Evolutionary conservation across 805 yeast species (phyloP).

Genomic region (Ogataea corticis): DNA sequence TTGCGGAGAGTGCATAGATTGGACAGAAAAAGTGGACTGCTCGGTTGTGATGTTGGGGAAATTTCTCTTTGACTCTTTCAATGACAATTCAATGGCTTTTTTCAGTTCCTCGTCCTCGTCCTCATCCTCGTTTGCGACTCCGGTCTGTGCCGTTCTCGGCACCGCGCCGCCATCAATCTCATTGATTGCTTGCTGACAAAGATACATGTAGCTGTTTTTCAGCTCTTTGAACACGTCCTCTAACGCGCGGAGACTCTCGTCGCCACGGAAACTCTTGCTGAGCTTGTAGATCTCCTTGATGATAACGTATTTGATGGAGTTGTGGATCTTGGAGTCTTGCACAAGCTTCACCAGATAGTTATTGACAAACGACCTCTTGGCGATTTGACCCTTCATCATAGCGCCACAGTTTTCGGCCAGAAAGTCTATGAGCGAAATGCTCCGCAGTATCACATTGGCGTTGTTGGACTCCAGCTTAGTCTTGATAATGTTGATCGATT

Average conservation of each 20-base stretch:
- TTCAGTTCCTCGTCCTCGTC: slow-evolving; percentile 79
- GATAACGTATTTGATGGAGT: slow-evolving; percentile 62
- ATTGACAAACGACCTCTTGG: slow-evolving; percentile 54
- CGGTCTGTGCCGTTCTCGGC: not conserved
- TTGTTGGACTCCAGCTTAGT: slow-evolving; percentile 51
- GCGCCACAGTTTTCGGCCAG: slow-evolving; percentile 80
- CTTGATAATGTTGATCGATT: slow-evolving; percentile 46
- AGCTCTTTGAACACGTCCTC: slow-evolving; percentile 57
- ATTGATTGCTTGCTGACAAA: slow-evolving; percentile 32
- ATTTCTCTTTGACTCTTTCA: slow-evolving; percentile 54
- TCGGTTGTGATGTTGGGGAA: slow-evolving; percentile 9
- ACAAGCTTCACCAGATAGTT: slow-evolving; percentile 47
- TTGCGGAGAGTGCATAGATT: too few species aligned
- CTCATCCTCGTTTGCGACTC: slow-evolving; percentile 6
- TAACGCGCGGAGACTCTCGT: slow-evolving; percentile 76
- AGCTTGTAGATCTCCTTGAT: slow-evolving; percentile 71
- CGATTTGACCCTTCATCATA: slow-evolving; percentile 60
- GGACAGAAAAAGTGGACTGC: not conserved
- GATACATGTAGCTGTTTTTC: slow-evolving; percentile 40
- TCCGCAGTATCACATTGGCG: slow-evolving; percentile 65
- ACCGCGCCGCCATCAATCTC: slow-evolving; percentile 29
- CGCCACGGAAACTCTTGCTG: slow-evolving; percentile 60
- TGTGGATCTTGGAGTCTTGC: slow-evolving; percentile 58
- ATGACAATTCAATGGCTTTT: slow-evolving; percentile 71
- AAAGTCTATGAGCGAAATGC: slow-evolving; percentile 55